These are phyloP conservation scores for Vishniacozyma victoriae DNA, from an alignment of 768 basidiomycete genomes.

Conservation along the genomic window DNA sequence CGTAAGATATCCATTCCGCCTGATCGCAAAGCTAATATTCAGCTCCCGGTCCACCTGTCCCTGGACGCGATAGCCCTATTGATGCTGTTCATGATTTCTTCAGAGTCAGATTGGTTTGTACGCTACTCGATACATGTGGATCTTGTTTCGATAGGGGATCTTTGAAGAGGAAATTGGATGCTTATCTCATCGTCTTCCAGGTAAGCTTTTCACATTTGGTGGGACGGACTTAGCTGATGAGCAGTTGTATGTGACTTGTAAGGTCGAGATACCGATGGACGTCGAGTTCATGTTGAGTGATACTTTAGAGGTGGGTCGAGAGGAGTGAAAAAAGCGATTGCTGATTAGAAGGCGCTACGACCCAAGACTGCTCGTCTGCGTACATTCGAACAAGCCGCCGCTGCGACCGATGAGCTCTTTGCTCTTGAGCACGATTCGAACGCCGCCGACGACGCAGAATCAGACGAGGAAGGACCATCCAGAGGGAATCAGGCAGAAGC, in stretches of 20 bases:
- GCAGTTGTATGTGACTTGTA: conserved; percentile 79
- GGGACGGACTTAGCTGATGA: background rate
- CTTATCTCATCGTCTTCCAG: conserved; percentile 89
- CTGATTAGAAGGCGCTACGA: conserved; percentile 63
- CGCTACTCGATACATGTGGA: conserved; percentile 87
- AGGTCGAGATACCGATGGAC: conserved; percentile 87
- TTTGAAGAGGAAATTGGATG: conserved; percentile 86
- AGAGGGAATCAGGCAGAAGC: no score
- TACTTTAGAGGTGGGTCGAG: conserved; percentile 68
- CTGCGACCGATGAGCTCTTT: conserved; percentile 85
- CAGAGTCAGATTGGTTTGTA: conserved; percentile 83
- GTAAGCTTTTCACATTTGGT: conserved; percentile 48
- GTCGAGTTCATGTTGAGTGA: conserved; percentile 95
- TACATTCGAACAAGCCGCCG: conserved; percentile 76
- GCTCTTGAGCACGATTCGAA: no score
- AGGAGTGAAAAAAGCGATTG: background rate
- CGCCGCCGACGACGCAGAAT: conserved; percentile 51
- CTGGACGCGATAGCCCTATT: conserved; percentile 64
- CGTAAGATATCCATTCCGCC: conserved; percentile 55
- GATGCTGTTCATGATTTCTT: conserved; percentile 97
- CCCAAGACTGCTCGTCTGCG: conserved; percentile 69
- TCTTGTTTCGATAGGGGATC: conserved; percentile 96
- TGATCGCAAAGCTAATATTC: background rate
- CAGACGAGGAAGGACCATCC: conserved; percentile 10
- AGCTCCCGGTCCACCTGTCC: conserved; percentile 73